A percentile compares a stretch with the other conserved stretches of the same genome.
Evolutionary conservation across 495 filamentous ascomycete genomes (phyloP).

Genomic region (Friedmanniomyces endolithicus): DNA sequence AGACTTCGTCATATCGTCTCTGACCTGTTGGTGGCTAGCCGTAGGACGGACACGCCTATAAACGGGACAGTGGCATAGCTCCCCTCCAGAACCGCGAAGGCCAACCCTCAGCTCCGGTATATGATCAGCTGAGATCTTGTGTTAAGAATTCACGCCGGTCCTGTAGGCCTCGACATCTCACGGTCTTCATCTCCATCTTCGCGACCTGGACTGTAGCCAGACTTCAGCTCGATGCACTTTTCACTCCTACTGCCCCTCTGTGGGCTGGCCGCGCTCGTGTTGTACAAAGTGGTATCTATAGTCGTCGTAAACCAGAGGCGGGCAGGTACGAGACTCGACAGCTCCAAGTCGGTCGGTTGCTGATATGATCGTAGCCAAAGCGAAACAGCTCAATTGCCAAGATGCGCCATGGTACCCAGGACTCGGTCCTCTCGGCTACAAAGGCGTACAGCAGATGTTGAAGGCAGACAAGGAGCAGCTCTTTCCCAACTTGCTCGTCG

Average conservation of each 20-base stretch:
- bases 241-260: slow-evolving; percentile 4
- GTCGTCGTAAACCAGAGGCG: background rate
- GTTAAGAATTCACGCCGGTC: too few species aligned
- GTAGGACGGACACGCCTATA: too few species aligned
- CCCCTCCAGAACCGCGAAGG: too few species aligned
- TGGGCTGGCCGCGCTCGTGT: background rate
- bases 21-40: too few species aligned
- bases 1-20: too few species aligned
- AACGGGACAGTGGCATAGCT: too few species aligned
- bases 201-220: background rate
- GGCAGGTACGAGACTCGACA: slow-evolving; percentile 5
- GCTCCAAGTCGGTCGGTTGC: background rate
- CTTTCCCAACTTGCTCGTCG: slow-evolving; percentile 17
- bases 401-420: slow-evolving; percentile 6
- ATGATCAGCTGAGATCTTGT: too few species aligned
- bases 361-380: slow-evolving; percentile 5
- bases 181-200: too few species aligned
- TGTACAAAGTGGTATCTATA: slow-evolving; percentile 2
- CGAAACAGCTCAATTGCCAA: slow-evolving; percentile 20
- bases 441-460: slow-evolving; percentile 9
- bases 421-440: slow-evolving; percentile 19
- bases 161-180: too few species aligned
- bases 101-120: too few species aligned
- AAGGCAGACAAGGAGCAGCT: slow-evolving; percentile 19
- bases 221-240: background rate